These are phyloP conservation scores for Ceriops zippeliana DNA, from an alignment of 345 rosid species.

Conservation along the genomic window DNA sequence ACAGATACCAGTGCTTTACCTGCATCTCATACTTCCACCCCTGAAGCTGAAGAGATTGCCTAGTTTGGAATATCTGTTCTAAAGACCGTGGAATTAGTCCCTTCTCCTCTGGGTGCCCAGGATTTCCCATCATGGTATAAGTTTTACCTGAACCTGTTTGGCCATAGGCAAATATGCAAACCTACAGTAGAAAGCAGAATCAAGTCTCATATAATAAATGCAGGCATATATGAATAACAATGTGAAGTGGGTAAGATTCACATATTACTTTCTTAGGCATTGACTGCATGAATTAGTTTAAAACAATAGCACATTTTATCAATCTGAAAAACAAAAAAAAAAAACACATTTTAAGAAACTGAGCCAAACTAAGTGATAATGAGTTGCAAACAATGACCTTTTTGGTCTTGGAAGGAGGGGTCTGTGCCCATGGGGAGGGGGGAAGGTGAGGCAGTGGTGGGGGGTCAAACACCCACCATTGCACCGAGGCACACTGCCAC, in stretches of 20 bases:
- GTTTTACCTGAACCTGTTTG: slow-evolving; percentile 99
- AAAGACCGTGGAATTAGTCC: slow-evolving; percentile 87
- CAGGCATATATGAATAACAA: too few relatives aligned
- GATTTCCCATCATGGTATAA: slow-evolving; percentile 96
- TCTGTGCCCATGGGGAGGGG: too few relatives aligned
- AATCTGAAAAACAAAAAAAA: not conserved
- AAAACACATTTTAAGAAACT: not conserved
- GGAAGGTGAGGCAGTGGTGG: too few relatives aligned
- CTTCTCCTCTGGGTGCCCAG: slow-evolving; percentile 59
- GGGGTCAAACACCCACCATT: not conserved
- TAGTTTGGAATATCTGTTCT: slow-evolving; percentile 91
- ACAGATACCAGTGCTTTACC: slow-evolving; percentile 32
- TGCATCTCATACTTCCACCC: slow-evolving; percentile 99
- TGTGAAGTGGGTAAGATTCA: not conserved
- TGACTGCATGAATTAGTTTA: not conserved
- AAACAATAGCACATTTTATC: not conserved
- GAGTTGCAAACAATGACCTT: not conserved
- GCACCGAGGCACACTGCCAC: not conserved
- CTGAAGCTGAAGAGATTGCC: slow-evolving; percentile 73
- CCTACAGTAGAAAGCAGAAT: slow-evolving; percentile 40
- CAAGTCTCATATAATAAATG: not conserved
- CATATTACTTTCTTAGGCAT: not conserved
- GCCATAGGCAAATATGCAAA: slow-evolving; percentile 96
- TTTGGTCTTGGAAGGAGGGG: too few relatives aligned
- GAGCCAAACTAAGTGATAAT: not conserved